Base-by-base conservation (phyloP, 2,329 filamentous ascomycete species). In the Trichoderma aggressivum region DNA sequence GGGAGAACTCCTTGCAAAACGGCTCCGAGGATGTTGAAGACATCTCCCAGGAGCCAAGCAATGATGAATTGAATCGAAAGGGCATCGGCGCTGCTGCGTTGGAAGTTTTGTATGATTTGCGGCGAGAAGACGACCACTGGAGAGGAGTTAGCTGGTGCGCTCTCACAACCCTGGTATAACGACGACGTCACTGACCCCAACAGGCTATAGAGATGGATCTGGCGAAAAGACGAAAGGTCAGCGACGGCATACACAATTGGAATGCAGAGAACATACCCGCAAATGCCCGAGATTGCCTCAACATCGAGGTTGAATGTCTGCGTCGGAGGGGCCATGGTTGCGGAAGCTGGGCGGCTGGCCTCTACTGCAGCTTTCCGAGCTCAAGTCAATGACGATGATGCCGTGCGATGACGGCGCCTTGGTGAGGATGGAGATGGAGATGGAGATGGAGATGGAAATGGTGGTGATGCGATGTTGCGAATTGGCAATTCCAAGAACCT, bases 151-250 rank as follows among this genome's bases (percentile, higher is more conserved):
- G 72, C 32, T 58, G 34, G 55, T 10, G 24, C 47, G 21, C 18
- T 3, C 21, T 28, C 16, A 5, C 11, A n/a, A 21, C 28, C 21
- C 43, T 43, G 39, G 47, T 16, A 50, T 26, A 28, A 55, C 43
- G 67, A 70, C 39, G 34, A 70, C 39, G 34, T 21, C 47, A 77
- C 79, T 63, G 75, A 83, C 82, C 81, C 96, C 96, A 98, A 80
- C 94, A 98, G 64, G 94, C 94, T 79, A 99, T 98, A 59, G 94
- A 97, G 75, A 99, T 94, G 10, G 94, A 97, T 43, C 94, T 93
- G 76, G 36, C 58, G 7, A 34, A 34, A n/a, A 34, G 30, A 39
- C 14, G 47, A 53, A 30, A 14, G 34, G 34, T 43, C 26, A 71
- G 59, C 62, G 16, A 55, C 63, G 24, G 21, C 2, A 56, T 32